phyloP scores from a whole-genome alignment of 1,284 basidiomycete genomes.

The Malassezia yamatoensis region DNA sequence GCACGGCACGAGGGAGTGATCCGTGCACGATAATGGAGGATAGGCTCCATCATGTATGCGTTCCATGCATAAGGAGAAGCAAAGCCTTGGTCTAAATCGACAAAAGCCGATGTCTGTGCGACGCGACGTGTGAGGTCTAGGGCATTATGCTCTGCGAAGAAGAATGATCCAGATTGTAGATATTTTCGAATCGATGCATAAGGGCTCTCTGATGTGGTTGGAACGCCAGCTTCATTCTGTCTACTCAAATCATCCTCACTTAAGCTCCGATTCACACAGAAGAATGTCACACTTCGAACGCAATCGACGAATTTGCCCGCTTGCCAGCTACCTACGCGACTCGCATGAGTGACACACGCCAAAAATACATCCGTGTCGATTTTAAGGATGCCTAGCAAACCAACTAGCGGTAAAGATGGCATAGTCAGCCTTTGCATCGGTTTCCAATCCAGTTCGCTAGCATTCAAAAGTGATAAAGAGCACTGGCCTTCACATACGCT shows the following conservation, averaged over 20 bases:
- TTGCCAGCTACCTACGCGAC: constrained; percentile 27
- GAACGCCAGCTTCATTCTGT: constrained; percentile 22
- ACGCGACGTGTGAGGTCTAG: constrained; percentile 62
- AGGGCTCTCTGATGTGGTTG: constrained; percentile 61
- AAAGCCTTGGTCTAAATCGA: constrained; percentile 28
- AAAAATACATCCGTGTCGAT: constrained; percentile 29
- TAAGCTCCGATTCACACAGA: constrained; percentile 31
- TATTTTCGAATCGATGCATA: constrained; percentile 82
- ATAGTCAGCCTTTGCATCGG: constrained; percentile 1
- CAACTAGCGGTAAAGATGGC: constrained; percentile 2
- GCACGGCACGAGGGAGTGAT: constrained; percentile 60
- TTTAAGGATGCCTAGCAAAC: constrained; percentile 9
- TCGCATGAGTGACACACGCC: constrained; percentile 27
- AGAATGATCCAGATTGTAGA: constrained; percentile 81
- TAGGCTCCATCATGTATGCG: constrained; percentile 65
- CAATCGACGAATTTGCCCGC: constrained; percentile 25
- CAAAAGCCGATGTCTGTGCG: constrained; percentile 50
- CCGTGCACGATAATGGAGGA: constrained; percentile 68
- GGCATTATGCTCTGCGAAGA: constrained; percentile 67
- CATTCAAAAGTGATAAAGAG: constrained; percentile 1
- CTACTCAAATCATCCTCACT: constrained; percentile 22
- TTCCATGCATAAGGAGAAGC: constrained; percentile 61
- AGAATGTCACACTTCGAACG: constrained; percentile 36
- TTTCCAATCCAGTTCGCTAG: constrained; percentile 1
- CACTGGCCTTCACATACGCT: constrained; percentile 4